Percentiles rank a stretch among this genome's conserved stretches.
Evolutionary conservation across 2,329 filamentous ascomycete species (phyloP).

Genomic region (Colletotrichum phormii): DNA sequence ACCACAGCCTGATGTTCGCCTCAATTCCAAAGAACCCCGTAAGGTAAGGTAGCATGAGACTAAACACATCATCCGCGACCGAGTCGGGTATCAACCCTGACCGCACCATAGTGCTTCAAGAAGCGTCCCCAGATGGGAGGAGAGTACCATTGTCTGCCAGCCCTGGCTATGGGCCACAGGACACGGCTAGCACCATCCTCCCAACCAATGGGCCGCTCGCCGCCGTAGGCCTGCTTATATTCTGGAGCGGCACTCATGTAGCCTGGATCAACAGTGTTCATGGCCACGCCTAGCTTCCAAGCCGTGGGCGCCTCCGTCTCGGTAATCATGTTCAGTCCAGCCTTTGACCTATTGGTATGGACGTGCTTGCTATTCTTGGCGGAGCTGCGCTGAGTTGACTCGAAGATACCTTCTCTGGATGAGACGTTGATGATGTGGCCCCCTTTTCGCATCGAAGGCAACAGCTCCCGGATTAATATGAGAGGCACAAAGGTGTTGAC

Average conservation of each 20-base stretch:
- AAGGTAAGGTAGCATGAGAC: background rate
- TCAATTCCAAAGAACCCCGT: background rate
- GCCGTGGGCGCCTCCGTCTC: slow-evolving; percentile 48
- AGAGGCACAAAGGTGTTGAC: slow-evolving; percentile 52
- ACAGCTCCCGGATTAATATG: slow-evolving; percentile 50
- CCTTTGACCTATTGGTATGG: slow-evolving; percentile 54
- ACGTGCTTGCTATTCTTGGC: slow-evolving; percentile 49
- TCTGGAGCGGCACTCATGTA: slow-evolving; percentile 52
- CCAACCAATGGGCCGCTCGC: slow-evolving; percentile 49
- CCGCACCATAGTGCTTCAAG: slow-evolving; percentile 6
- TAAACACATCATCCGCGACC: background rate
- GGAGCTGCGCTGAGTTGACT: slow-evolving; percentile 33
- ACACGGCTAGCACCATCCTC: slow-evolving; percentile 51
- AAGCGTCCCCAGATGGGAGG: slow-evolving; percentile 1
- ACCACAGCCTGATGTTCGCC: no score
- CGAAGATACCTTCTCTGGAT: slow-evolving; percentile 50
- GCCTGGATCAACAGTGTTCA: slow-evolving; percentile 52
- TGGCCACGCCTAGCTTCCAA: slow-evolving; percentile 47
- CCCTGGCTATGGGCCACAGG: slow-evolving; percentile 45
- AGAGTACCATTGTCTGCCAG: background rate
- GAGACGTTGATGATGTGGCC: slow-evolving; percentile 49
- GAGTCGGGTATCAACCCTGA: background rate
- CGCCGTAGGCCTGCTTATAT: slow-evolving; percentile 39
- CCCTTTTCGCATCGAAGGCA: slow-evolving; percentile 43
- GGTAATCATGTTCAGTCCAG: slow-evolving; percentile 54